Base-by-base conservation (phyloP, 2,329 filamentous ascomycete species). In the Colletotrichum chlorophyti region DNA sequence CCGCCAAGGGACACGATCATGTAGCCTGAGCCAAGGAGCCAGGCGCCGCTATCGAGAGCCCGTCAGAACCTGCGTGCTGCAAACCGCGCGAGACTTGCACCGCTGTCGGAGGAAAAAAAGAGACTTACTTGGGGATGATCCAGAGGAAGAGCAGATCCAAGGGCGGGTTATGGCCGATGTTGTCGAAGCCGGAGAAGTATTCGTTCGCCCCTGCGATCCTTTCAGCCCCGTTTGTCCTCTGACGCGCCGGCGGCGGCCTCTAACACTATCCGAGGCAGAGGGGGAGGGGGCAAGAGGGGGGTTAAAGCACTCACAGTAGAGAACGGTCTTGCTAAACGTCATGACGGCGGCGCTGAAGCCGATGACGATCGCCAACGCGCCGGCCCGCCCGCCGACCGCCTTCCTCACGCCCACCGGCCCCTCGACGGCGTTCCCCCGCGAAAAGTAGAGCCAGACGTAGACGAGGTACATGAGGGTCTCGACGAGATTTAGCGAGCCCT, bases 401-500 rank as follows among this genome's bases (percentile, higher is more conserved):
- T 65, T 72, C 62, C 65, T 69, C 10, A 57, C 64, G 11, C 63
- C 65, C 12, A 59, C 65, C 12, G 62, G 64, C 6, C 35, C 66
- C n/a, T 64, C 64, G 26, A 42, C 59, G 21, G 29, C 60, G 42
- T 34, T 60, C 50, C 68, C 63, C 53, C 48, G 65, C 50, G 53
- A 55, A 59, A 64, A 68, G 68, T 77, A 79, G 11, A 73, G 51
- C 58, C 62, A 72, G 38, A 77, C 66, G 86, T 94, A 73, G 76
- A 78, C 53, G 76, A 72, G 27, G 69, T 93, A 94, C 66, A 87
- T 79, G 29, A 76, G 54, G 3, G 84, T 86, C 79, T 95, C 91
- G 51, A 91, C 65, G 6, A 84, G 72, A 68, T 94, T 95, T 63
- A 93, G 70, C 6, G 79, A 66, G 24, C 83, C 83, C 79, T 96